phyloP scores from a whole-genome alignment of 2,329 filamentous ascomycete genomes.

The Penicillium sp. region DNA sequence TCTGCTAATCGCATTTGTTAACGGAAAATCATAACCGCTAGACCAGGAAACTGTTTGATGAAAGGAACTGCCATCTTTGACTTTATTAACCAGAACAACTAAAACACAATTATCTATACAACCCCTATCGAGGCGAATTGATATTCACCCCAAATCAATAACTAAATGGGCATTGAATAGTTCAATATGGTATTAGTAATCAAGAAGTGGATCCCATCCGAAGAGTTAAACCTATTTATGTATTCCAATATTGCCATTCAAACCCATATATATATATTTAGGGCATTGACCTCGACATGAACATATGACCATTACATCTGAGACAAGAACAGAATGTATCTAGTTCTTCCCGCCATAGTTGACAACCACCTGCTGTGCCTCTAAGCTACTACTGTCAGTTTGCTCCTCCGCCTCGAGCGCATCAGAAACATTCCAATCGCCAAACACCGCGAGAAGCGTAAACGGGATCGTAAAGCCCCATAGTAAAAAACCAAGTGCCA shows the following conservation, averaged over 20 bases:
- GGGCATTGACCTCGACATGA: neutral
- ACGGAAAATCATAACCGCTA: conserved; percentile 14
- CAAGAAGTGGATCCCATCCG: neutral
- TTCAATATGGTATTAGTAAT: neutral
- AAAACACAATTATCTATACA: neutral
- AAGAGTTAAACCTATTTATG: too few species aligned
- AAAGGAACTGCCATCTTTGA: rapidly evolving
- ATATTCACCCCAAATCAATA: neutral
- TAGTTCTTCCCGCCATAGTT: neutral
- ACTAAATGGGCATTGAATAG: neutral
- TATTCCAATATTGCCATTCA: neutral
- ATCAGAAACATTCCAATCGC: conserved; percentile 12
- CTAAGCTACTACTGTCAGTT: conserved; percentile 9
- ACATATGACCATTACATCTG: neutral
- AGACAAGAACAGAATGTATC: neutral
- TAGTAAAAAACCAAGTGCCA: conserved; percentile 30
- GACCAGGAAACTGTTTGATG: conserved; percentile 10
- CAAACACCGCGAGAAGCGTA: conserved; percentile 17
- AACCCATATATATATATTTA: neutral
- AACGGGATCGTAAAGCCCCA: conserved; percentile 30
- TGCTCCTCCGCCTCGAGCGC: neutral
- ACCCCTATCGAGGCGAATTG: neutral
- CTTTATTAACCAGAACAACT: neutral
- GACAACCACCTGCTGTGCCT: conserved; percentile 11
- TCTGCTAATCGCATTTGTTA: conserved; percentile 4